These are phyloP conservation scores for Telfairia occidentalis DNA, from an alignment of 331 rosid species.

Conservation along the genomic window DNA sequence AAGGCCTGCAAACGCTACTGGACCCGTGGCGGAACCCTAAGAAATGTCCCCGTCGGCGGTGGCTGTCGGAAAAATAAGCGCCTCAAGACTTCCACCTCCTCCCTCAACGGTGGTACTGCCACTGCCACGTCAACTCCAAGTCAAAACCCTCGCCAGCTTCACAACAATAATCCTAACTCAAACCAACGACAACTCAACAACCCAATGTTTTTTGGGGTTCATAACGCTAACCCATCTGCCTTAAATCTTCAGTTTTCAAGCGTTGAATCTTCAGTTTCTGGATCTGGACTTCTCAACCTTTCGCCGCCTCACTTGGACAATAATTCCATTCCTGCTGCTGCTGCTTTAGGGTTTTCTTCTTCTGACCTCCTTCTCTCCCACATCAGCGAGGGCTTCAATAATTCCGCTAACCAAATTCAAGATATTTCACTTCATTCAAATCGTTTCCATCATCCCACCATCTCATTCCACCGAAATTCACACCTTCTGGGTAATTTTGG, in stretches of 20 bases:
- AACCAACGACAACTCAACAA: too few relatives aligned
- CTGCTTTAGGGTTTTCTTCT: slow-evolving; percentile 37
- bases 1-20: slow-evolving; percentile 97
- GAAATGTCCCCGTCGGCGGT: slow-evolving; percentile 91
- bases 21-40: slow-evolving; percentile 90
- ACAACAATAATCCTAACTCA: too few relatives aligned
- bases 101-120: not conserved
- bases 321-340: slow-evolving; percentile 34
- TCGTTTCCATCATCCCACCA: slow-evolving; percentile 22
- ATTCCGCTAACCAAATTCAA: slow-evolving; percentile 4
- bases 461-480: slow-evolving; percentile 32
- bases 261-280: slow-evolving; percentile 19
- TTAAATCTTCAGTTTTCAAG: slow-evolving; percentile 37
- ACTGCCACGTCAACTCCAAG: not conserved
- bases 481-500: slow-evolving; percentile 22
- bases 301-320: slow-evolving; percentile 27
- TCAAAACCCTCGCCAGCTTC: slow-evolving; percentile 4
- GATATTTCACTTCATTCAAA: slow-evolving; percentile 6
- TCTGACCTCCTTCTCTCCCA: slow-evolving; percentile 21
- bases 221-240: slow-evolving; percentile 27
- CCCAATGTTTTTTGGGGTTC: slow-evolving; percentile 46
- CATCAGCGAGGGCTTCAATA: slow-evolving; percentile 19
- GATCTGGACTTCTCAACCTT: slow-evolving; percentile 23
- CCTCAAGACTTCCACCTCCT: slow-evolving; percentile 17
- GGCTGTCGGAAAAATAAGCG: slow-evolving; percentile 84